A percentile compares a stretch with the other conserved stretches of the same genome.
phyloP scores from a whole-genome alignment of 345 rosid genomes.

The Mangifera indica region DNA sequence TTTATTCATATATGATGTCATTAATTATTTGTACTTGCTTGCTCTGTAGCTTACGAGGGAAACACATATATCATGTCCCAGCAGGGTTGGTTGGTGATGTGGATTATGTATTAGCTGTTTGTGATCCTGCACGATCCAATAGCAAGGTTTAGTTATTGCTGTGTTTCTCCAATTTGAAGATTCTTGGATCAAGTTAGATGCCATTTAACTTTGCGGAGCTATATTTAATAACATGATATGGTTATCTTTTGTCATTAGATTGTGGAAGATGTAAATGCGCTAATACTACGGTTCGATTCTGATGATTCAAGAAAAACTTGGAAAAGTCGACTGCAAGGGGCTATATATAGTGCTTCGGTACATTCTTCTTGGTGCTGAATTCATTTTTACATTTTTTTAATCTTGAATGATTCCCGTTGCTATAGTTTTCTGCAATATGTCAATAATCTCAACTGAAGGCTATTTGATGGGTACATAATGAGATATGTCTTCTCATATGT shows the following conservation, averaged over 20 bases:
- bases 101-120: constrained; percentile 75
- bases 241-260: constrained; percentile 44
- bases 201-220: constrained; percentile 8
- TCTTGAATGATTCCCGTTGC: not conserved
- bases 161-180: constrained; percentile 16
- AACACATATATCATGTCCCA: constrained; percentile 72
- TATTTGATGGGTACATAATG: not conserved
- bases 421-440: not conserved
- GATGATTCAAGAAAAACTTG: constrained; percentile 70
- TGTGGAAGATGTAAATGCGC: constrained; percentile 77
- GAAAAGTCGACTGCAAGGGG: constrained; percentile 87
- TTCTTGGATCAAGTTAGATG: constrained; percentile 5
- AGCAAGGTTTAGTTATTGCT: constrained; percentile 46
- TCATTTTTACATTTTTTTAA: not conserved
- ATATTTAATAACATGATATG: constrained; percentile 16
- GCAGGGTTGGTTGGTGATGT: constrained; percentile 63
- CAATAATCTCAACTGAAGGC: not conserved
- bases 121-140: constrained; percentile 54
- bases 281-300: constrained; percentile 66
- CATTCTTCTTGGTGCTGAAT: constrained; percentile 14
- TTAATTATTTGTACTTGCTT: constrained; percentile 24
- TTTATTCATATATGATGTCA: constrained; percentile 19
- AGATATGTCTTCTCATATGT: constrained; percentile 4
- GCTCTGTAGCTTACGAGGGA: constrained; percentile 69
- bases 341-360: constrained; percentile 90